phyloP scores from a whole-genome alignment of 306 rosid genomes.

The Citrullus colocynthis region DNA sequence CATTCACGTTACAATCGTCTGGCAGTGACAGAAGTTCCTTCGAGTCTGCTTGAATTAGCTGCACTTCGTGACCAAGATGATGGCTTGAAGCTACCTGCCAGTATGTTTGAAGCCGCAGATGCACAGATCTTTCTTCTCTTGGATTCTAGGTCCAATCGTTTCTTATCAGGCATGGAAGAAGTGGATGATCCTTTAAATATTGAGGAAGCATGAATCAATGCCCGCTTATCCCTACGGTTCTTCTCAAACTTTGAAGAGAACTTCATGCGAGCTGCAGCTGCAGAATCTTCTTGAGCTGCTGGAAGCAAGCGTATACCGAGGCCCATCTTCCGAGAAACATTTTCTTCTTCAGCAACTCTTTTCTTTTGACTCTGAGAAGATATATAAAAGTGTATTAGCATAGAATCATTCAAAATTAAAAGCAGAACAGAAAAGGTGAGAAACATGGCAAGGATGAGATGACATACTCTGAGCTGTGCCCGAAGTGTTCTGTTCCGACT shows the following conservation, averaged over 20 bases:
- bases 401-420: neutral
- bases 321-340: slow-evolving; percentile 51
- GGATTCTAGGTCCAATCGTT: slow-evolving; percentile 45
- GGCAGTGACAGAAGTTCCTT: slow-evolving; percentile 18
- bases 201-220: slow-evolving; percentile 46
- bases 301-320: slow-evolving; percentile 71
- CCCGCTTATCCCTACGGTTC: slow-evolving; percentile 58
- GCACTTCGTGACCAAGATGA: slow-evolving; percentile 54
- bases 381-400: neutral
- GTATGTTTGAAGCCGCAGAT: slow-evolving; percentile 40
- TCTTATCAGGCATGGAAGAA: slow-evolving; percentile 30
- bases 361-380: slow-evolving; percentile 72
- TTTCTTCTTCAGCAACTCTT: slow-evolving; percentile 83
- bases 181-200: slow-evolving; percentile 45
- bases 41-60: slow-evolving; percentile 18
- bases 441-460: slow-evolving; percentile 8
- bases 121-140: slow-evolving; percentile 77
- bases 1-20: slow-evolving; percentile 14
- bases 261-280: slow-evolving; percentile 41
- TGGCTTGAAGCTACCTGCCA: slow-evolving; percentile 49
- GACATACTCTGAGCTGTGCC: slow-evolving; percentile 62
- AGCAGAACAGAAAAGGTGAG: slow-evolving; percentile 7
- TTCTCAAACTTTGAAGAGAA: slow-evolving; percentile 54
- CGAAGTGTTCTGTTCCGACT: slow-evolving; percentile 58
- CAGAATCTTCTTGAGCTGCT: slow-evolving; percentile 42